These are phyloP conservation scores for Clonostachys chloroleuca DNA, from an alignment of 2,329 filamentous ascomycete genomes.

Conservation along the genomic window DNA sequence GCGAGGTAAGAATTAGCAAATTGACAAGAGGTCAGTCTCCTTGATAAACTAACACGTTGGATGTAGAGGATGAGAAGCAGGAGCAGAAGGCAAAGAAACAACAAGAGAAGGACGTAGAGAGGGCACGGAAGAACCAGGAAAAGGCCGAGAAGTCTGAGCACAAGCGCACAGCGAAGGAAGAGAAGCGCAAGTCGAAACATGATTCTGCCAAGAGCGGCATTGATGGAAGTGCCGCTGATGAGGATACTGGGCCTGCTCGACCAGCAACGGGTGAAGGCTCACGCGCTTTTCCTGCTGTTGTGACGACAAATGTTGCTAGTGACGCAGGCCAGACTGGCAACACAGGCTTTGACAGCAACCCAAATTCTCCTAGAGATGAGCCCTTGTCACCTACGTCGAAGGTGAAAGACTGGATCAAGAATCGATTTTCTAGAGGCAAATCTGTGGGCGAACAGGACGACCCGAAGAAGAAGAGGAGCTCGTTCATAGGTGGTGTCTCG, in stretches of 20 bases:
- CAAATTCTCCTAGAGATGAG: slow-evolving; percentile 3
- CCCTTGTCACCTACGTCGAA: slow-evolving; percentile 27
- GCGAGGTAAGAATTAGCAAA: slow-evolving; percentile 45
- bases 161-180: slow-evolving; percentile 42
- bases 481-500: slow-evolving; percentile 43
- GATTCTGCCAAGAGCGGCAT: slow-evolving; percentile 8
- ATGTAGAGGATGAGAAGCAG: slow-evolving; percentile 40
- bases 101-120: slow-evolving; percentile 20
- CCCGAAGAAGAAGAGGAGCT: slow-evolving; percentile 27
- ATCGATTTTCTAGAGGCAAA: slow-evolving; percentile 40
- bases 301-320: background rate
- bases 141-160: slow-evolving; percentile 48
- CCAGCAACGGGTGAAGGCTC: background rate
- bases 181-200: slow-evolving; percentile 41
- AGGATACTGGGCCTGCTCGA: background rate
- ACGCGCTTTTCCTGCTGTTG: background rate
- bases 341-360: background rate
- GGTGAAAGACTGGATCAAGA: slow-evolving; percentile 52
- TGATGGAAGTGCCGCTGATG: slow-evolving; percentile 8
- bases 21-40: background rate
- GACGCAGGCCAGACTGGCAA: background rate
- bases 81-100: slow-evolving; percentile 19
- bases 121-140: slow-evolving; percentile 43
- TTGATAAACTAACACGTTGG: background rate
- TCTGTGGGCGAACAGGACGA: slow-evolving; percentile 26